Base-by-base conservation (phyloP, 1,284 basidiomycete species). In the Ustilago bromivora region DNA sequence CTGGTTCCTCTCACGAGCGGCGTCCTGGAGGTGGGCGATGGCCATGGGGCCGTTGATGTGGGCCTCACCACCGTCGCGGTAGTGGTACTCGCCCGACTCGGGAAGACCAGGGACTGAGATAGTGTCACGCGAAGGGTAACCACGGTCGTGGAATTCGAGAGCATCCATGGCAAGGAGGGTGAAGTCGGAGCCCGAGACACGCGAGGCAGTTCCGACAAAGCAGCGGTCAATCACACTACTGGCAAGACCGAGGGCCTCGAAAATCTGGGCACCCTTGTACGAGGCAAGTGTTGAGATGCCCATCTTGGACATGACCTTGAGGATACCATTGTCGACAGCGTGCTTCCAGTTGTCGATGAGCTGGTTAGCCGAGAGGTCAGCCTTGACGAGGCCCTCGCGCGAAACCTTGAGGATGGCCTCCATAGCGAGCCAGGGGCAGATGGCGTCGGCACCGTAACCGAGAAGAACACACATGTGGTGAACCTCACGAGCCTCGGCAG, bases 231-330 rank as follows among this genome's bases (percentile, higher is more conserved):
- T 57, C 43, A 84, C 82, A 17, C 58, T 47, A 52, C 69, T 77
- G 69, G 76, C 83, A 41, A 84, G 74, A 71, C 83, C 83, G 47
- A 84, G 82, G 36, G 80, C 82, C 69, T 84, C 83, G 57, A 84
- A 84, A 65, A 84, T 84, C 72, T 84, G 83, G 15, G 83, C 83
- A 51, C 82, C 83, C 79, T 84, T 84, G 82, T 84, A 84, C 61
- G 82, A 84, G 65, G 75, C 66, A 23, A 84, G 79, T 15, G 82
- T 84, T 4, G 82, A 84, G 64, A 84, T 84, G 66, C 82, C 82
- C 82, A 84, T 84, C 77, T 84, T 84, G 49, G 80, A 82, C 82
- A 84, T 83, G 60, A 82, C 79, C 80, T 84, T 84, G 41, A 83
- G 73, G 46, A 84, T 82, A 63, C 83, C 83, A 61, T 73, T 69